phyloP scores from a whole-genome alignment of 2,329 filamentous ascomycete genomes.

The Paecilomyces dactylethromorphus region DNA sequence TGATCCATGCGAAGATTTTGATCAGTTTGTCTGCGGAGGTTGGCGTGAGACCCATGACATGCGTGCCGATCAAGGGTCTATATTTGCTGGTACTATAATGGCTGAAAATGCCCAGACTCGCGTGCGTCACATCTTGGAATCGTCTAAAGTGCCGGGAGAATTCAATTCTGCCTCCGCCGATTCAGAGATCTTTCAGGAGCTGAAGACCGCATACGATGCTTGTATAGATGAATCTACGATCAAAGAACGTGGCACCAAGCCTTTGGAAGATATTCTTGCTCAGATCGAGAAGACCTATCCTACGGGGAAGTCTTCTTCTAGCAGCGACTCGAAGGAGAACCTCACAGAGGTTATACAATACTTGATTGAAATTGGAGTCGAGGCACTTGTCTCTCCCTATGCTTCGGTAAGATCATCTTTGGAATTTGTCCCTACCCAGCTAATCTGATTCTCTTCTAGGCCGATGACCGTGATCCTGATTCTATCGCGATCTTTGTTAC shows the following conservation, averaged over 20 bases:
- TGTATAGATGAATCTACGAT: conserved; percentile 59
- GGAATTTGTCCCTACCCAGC: not conserved
- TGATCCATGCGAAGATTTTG: conserved; percentile 64
- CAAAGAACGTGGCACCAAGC: conserved; percentile 48
- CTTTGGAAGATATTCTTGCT: conserved; percentile 51
- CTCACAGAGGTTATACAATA: conserved; percentile 31
- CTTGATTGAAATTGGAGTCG: conserved; percentile 30
- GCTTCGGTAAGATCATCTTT: conserved; percentile 23
- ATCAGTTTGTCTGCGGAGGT: conserved; percentile 61
- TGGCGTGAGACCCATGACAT: conserved; percentile 60
- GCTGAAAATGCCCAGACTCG: conserved; percentile 52
- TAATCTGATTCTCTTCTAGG: conserved; percentile 15
- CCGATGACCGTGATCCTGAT: conserved; percentile 52
- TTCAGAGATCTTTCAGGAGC: conserved; percentile 54
- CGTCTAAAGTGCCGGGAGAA: conserved; percentile 31
- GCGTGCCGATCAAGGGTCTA: conserved; percentile 55
- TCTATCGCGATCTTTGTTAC: conserved; percentile 43
- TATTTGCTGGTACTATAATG: conserved; percentile 57
- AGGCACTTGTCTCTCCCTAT: conserved; percentile 23
- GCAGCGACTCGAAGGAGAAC: conserved; percentile 14
- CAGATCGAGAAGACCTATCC: conserved; percentile 45
- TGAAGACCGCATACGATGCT: conserved; percentile 58
- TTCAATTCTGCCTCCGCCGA: conserved; percentile 24
- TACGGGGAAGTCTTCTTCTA: conserved; percentile 17
- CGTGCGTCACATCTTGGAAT: conserved; percentile 58